phyloP scores from a whole-genome alignment of 2,329 filamentous ascomycete genomes.

The Lizonia empirigonia region DNA sequence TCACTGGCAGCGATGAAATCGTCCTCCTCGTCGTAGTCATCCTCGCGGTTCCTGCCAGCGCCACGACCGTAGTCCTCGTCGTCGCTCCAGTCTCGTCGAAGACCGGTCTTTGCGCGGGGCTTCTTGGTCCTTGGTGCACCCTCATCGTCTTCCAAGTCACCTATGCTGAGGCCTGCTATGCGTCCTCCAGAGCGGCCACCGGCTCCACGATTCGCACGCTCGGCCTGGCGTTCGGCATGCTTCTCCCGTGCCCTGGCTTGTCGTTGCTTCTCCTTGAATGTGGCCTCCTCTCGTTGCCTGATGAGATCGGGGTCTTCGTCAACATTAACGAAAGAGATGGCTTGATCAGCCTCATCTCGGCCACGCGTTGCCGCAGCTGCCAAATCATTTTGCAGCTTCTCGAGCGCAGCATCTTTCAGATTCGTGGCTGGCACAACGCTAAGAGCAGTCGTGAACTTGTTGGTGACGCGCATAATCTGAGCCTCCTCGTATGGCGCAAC shows the following conservation, averaged over 20 bases:
- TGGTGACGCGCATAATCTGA: constrained; percentile 72
- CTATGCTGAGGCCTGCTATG: constrained; percentile 63
- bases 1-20: constrained; percentile 79
- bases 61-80: constrained; percentile 75
- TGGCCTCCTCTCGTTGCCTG: constrained; percentile 73
- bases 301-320: constrained; percentile 76
- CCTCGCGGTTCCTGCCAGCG: constrained; percentile 63
- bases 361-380: constrained; percentile 64
- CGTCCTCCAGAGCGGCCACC: constrained; percentile 58
- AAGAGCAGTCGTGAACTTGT: constrained; percentile 76
- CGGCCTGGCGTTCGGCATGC: constrained; percentile 67
- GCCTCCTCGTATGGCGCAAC: constrained; percentile 72
- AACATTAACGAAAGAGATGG: constrained; percentile 70
- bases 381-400: constrained; percentile 70
- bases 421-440: constrained; percentile 70
- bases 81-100: constrained; percentile 63
- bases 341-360: constrained; percentile 53
- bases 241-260: constrained; percentile 68
- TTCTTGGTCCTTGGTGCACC: constrained; percentile 38
- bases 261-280: constrained; percentile 74
- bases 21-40: constrained; percentile 80
- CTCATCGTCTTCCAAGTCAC: constrained; percentile 64
- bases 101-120: constrained; percentile 44
- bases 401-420: constrained; percentile 72
- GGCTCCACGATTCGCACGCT: constrained; percentile 56